Evolutionary conservation across 2,329 filamentous ascomycete species (phyloP).

Genomic region (Fusarium domesticum): DNA sequence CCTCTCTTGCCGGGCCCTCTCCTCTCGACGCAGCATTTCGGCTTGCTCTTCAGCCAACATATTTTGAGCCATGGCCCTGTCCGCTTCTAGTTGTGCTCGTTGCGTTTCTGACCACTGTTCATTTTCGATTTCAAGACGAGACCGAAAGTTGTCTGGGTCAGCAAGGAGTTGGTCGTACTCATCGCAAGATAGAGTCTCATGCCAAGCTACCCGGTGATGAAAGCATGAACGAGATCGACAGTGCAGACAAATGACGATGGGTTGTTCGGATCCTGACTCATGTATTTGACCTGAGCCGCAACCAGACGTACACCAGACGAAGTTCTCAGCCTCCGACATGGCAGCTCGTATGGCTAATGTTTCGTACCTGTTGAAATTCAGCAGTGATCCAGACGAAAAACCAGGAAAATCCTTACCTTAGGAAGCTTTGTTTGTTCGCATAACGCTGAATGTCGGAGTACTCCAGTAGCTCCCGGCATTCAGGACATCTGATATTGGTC

Average conservation of each 20-base stretch:
- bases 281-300: conserved; percentile 55
- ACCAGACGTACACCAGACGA: conserved; percentile 51
- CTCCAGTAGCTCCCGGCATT: conserved; percentile 44
- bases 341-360: conserved; percentile 41
- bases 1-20: conserved; percentile 21
- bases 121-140: conserved; percentile 36
- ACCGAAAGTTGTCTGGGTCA: conserved; percentile 40
- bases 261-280: conserved; percentile 35
- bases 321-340: conserved; percentile 43
- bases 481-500: conserved; percentile 51
- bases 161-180: conserved; percentile 41
- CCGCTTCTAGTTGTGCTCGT: conserved; percentile 47
- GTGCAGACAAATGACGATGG: conserved; percentile 41
- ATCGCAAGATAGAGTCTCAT: conserved; percentile 40
- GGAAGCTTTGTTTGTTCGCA: conserved; percentile 43
- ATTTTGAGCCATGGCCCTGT: conserved; percentile 35
- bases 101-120: conserved; percentile 38
- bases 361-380: conserved; percentile 38
- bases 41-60: conserved; percentile 33
- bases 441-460: conserved; percentile 45
- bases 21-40: conserved; percentile 23
- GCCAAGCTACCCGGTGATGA: conserved; percentile 42
- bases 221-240: conserved; percentile 44
- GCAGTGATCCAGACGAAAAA: background rate
- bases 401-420: conserved; percentile 34